phyloP scores from a whole-genome alignment of 345 rosid genomes.

The Euphorbia tirucalli region DNA sequence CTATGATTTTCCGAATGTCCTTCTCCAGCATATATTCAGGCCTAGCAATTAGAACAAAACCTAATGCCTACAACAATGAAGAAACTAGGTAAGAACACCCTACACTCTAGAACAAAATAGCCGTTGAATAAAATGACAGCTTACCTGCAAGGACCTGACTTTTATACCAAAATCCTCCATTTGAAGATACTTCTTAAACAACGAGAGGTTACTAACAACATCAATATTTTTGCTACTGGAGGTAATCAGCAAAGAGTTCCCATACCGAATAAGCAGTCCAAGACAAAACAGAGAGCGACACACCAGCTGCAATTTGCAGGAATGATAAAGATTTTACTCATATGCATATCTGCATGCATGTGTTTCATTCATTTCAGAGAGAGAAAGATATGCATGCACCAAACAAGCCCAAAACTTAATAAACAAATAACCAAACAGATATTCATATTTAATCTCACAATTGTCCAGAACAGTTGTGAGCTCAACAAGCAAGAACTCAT shows the following conservation, averaged over 20 bases:
- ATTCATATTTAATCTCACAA: not conserved
- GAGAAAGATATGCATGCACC: not conserved
- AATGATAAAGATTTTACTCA: not conserved
- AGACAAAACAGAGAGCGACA: constrained; percentile 95
- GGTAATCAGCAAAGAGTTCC: constrained; percentile 61
- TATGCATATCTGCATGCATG: not conserved
- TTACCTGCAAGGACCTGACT: constrained; percentile 93
- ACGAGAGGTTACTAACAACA: constrained; percentile 52
- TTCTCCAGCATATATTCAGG: constrained; percentile 97
- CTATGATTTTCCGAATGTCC: constrained; percentile 82
- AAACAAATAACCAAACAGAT: not conserved
- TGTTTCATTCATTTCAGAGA: not conserved
- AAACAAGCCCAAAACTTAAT: not conserved
- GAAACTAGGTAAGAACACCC: constrained; percentile 15
- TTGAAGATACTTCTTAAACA: constrained; percentile 77
- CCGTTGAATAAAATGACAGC: constrained; percentile 12
- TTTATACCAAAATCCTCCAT: constrained; percentile 76
- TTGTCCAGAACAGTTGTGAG: not conserved
- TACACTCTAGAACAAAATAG: constrained; percentile 11
- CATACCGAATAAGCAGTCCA: constrained; percentile 95
- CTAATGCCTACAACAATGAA: constrained; percentile 74
- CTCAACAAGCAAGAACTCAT: not conserved
- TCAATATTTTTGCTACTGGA: constrained; percentile 50
- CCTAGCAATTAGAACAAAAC: constrained; percentile 85
- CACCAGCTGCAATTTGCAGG: constrained; percentile 48